These are phyloP conservation scores for Brassica hybrid DNA, from an alignment of 441 rosid species.

Conservation along the genomic window DNA sequence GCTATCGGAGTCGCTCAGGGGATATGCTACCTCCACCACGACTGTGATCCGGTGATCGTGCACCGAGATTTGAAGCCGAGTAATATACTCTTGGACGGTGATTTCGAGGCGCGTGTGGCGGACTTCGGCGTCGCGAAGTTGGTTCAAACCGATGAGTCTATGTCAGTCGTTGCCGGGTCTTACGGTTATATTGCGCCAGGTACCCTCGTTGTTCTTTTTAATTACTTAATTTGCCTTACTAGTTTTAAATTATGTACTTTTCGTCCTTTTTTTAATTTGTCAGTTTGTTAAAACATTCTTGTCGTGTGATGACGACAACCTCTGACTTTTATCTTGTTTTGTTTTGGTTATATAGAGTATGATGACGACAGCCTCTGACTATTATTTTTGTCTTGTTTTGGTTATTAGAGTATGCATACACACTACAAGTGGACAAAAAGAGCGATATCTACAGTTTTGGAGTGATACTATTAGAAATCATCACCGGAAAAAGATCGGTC, in stretches of 20 bases:
- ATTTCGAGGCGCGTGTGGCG: constrained; percentile 97
- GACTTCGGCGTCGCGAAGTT: constrained; percentile 96
- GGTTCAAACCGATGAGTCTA: constrained; percentile 84
- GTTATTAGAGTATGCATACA: constrained; percentile 83
- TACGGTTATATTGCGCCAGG: constrained; percentile 99
- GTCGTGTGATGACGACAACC: constrained; percentile 29
- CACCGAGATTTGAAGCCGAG: constrained; percentile 96
- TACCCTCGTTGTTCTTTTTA: constrained; percentile 33
- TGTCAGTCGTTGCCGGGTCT: constrained; percentile 98
- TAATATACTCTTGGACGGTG: constrained; percentile 78
- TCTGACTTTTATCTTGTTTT: constrained; percentile 25
- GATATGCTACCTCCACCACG: constrained; percentile 95
- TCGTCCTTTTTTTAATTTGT: constrained; percentile 7
- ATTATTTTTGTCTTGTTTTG: background rate
- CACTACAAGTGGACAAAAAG: constrained; percentile 91
- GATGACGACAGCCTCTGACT: constrained; percentile 31
- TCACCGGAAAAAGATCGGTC: constrained; percentile 78
- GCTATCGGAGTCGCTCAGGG: constrained; percentile 98
- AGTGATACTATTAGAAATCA: constrained; percentile 84
- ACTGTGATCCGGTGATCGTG: constrained; percentile 92
- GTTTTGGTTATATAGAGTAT: background rate
- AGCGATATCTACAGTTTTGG: constrained; percentile 95
- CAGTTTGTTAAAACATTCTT: constrained; percentile 32
- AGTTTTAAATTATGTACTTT: background rate
- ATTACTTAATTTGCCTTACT: background rate